Evolutionary conservation across 176 grass and related monocot genomes (phyloP).

Genomic region (Eremochloa ophiuroides): DNA sequence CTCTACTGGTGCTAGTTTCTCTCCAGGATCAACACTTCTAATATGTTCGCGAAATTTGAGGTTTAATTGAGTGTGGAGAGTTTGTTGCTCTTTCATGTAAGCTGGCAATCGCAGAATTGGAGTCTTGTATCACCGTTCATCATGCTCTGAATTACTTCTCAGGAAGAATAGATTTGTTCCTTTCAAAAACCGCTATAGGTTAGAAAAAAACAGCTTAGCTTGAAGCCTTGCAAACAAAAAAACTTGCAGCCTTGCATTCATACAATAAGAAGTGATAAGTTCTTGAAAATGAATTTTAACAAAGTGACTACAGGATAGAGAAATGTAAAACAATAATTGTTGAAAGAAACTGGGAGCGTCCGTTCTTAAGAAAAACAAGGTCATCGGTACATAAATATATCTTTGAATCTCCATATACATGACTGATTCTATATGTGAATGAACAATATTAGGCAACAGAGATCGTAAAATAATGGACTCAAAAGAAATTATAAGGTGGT

Average conservation of each 20-base stretch:
- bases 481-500: constrained; percentile 3
- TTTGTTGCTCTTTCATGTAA: not conserved
- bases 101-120: not conserved
- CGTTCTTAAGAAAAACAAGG: constrained; percentile 5
- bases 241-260: not conserved
- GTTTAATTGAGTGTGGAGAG: not conserved
- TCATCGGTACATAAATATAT: constrained; percentile 36
- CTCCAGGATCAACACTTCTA: not conserved
- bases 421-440: constrained; percentile 29
- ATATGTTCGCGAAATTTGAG: not conserved
- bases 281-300: not conserved
- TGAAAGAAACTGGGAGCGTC: not conserved
- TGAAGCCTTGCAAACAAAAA: not conserved
- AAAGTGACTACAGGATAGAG: not conserved
- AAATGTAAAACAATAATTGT: not conserved
- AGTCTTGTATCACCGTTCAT: not conserved
- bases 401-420: constrained; percentile 19
- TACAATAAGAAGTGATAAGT: not conserved
- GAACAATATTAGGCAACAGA: constrained; percentile 21
- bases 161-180: not conserved
- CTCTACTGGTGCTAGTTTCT: no score
- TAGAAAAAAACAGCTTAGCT: not conserved
- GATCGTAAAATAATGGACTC: not conserved
- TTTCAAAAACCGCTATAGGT: not conserved
- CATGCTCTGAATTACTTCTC: not conserved